These are phyloP conservation scores for Pulveroboletus sp. DNA, from an alignment of 768 basidiomycete species.

Conservation along the genomic window DNA sequence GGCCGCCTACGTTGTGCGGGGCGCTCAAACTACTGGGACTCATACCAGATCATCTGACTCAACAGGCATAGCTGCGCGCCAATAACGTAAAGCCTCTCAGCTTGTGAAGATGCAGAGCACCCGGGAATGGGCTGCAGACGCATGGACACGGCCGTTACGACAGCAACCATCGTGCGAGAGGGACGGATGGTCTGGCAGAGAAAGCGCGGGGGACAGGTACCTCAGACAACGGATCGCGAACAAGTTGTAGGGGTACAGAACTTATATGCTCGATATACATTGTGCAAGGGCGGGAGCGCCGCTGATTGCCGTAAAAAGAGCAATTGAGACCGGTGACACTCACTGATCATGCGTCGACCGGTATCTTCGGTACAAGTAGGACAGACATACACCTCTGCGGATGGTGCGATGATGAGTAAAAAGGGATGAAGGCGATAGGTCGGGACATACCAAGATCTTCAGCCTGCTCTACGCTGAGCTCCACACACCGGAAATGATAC, in stretches of 20 bases:
- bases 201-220: slow-evolving; percentile 24
- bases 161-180: slow-evolving; percentile 27
- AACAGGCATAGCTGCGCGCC: slow-evolving; percentile 33
- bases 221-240: slow-evolving; percentile 34
- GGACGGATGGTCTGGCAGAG: slow-evolving; percentile 32
- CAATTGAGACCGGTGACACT: slow-evolving; percentile 47
- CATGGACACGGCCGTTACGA: slow-evolving; percentile 32
- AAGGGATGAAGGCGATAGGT: neutral
- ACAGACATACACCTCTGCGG: slow-evolving; percentile 56
- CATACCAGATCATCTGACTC: slow-evolving; percentile 36
- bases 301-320: slow-evolving; percentile 26
- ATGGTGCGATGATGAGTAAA: slow-evolving; percentile 13
- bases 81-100: slow-evolving; percentile 33
- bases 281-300: slow-evolving; percentile 24
- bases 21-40: slow-evolving; percentile 29
- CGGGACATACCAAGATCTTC: slow-evolving; percentile 69
- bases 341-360: slow-evolving; percentile 68
- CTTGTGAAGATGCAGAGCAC: slow-evolving; percentile 28
- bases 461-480: slow-evolving; percentile 57
- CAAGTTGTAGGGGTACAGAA: slow-evolving; percentile 34
- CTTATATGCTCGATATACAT: slow-evolving; percentile 36
- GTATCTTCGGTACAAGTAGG: slow-evolving; percentile 54
- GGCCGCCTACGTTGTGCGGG: slow-evolving; percentile 23
- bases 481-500: slow-evolving; percentile 82
- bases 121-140: slow-evolving; percentile 19